Conservation (phyloP, 1,284 basidiomycete genomes). For the Puccinia horiana region DNA sequence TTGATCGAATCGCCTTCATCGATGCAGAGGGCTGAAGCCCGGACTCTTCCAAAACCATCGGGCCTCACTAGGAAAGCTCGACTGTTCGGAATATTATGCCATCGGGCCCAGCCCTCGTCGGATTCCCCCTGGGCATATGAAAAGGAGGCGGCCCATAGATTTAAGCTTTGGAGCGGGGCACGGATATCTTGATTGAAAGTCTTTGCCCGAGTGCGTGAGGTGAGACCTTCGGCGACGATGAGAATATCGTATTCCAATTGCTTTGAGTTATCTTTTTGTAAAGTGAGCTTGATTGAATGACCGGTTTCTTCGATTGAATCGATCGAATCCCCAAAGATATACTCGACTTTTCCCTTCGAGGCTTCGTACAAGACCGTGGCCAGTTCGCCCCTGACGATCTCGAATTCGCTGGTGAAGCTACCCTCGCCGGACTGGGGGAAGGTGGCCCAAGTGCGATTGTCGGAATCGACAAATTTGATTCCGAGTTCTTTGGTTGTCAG, state of each 20-base stretch:
- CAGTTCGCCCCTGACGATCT: conserved; percentile 54
- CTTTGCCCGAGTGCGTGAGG: conserved; percentile 52
- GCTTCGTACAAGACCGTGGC: conserved; percentile 51
- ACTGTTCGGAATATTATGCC: conserved; percentile 7
- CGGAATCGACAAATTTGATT: conserved; percentile 50
- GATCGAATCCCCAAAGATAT: conserved; percentile 51
- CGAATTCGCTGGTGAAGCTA: conserved; percentile 51
- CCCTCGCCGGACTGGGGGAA: conserved; percentile 15
- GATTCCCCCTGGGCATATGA: conserved; percentile 13
- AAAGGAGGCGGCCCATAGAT: conserved; percentile 18
- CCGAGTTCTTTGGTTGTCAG: background rate
- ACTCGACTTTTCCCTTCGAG: conserved; percentile 49
- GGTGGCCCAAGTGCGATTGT: conserved; percentile 46
- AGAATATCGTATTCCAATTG: conserved; percentile 51
- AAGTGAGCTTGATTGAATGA: conserved; percentile 47
- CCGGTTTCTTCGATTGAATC: conserved; percentile 50
- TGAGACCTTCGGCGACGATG: conserved; percentile 53
- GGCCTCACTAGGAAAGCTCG: conserved; percentile 50
- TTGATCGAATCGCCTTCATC: background rate
- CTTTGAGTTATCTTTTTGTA: conserved; percentile 49
- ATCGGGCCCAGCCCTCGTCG: conserved; percentile 18
- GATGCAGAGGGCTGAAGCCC: conserved; percentile 30
- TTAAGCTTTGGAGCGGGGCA: conserved; percentile 19
- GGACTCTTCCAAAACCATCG: conserved; percentile 52
- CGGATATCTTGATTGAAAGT: conserved; percentile 50